Evolutionary conservation across 225 moss, liverwort and hornwort genomes (phyloP), one percentile per base, ranked within the genome.

Genomic region (Rhytidiadelphus loreus): DNA sequence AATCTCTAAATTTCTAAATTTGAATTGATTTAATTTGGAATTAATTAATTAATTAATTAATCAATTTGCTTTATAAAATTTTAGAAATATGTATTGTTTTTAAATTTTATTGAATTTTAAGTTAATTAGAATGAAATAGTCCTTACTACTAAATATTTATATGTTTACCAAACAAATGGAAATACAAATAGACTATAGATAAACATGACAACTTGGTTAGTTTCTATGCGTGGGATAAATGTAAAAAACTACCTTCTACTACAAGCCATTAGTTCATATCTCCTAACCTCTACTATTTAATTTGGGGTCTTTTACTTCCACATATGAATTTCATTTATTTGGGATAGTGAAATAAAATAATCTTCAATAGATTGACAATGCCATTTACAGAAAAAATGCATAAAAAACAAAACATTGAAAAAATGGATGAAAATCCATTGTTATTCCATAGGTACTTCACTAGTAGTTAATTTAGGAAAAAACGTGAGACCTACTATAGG

Each of bases 291-390:
- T 44, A 16, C 16, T 28, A 9, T 16, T 50, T 48, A 12, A 20
- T 48, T 20, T 0, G 2, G 1, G 11, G 2, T 6, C 4, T 5
- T 0, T 5, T 0, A 1, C 32, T 32, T 74, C 0, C 32, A 48
- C 32, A 50, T 32, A 20, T 3, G 0, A 48, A 50, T 32, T 50
- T 50, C 20, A 48, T 50, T 32, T 75, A 50, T 50, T 50, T 50
- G 20, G 6, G 2, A 44, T 29, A 50, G 3, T 74, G 7, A 2
- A 46, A 11, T 32, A 22, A 72, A 48, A 30, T 0, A 28, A 30
- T 11, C 32, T 74, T 33, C 8, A 33, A 12, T 32, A 48, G 4
- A 33, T 50, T 33, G 13, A 75, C 0, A 0, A 22, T 5, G 2
- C 5, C 33, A 76, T 52, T 52, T 35, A 33, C 2, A 75, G 33